Evolutionary conservation across 176 grass and related monocot species (phyloP), one percentile per base, ranked within the genome.

Genomic region (Cenchrus americanus): DNA sequence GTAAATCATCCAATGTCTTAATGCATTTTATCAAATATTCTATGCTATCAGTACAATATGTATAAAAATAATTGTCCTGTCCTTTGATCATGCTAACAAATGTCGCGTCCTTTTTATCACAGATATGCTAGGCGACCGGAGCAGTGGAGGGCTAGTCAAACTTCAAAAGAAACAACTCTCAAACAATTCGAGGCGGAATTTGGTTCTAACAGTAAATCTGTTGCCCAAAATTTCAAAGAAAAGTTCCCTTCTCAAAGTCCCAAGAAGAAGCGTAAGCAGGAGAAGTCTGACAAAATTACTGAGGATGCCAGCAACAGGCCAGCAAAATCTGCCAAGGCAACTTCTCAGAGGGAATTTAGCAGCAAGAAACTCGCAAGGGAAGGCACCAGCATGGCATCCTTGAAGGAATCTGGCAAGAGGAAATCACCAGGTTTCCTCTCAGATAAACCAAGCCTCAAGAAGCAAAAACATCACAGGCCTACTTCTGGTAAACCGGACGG

Each of bases 111-210:
- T 27, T 79, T 84, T 79, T 4, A 8, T 27, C 76, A 55, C 76
- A 98, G 96, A 88, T 94, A 92, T 90, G 78, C 91, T 73, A 95
- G 93, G 89, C 69, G 90, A 59, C 96, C 93, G 37, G 87, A 98
- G 14, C 96, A 98, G 63, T 98, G 93, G 93, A 95, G 86, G 70
- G 62, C 82, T 21, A 87, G 69, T 26, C 96, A 87, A 87, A 85
- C 84, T 85, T 93, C 89, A 19, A 98, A 98, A 86, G 91, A 98
- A 89, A 86, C 80, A 71, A 91, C 91, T 6, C 92, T 89, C 43
- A 88, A 68, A 73, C 86, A 90, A 82, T 96, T 94, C 62, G 87
- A 96, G 75, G 78, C 60, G 5, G 76, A 89, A 78, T 98, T 95
- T 83, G 93, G 91, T 51, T 86, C 88, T 74, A 88, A 62, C 57